These are phyloP conservation scores for Colletotrichum cuscutae DNA, from an alignment of 2,329 filamentous ascomycete species.

Conservation along the genomic window DNA sequence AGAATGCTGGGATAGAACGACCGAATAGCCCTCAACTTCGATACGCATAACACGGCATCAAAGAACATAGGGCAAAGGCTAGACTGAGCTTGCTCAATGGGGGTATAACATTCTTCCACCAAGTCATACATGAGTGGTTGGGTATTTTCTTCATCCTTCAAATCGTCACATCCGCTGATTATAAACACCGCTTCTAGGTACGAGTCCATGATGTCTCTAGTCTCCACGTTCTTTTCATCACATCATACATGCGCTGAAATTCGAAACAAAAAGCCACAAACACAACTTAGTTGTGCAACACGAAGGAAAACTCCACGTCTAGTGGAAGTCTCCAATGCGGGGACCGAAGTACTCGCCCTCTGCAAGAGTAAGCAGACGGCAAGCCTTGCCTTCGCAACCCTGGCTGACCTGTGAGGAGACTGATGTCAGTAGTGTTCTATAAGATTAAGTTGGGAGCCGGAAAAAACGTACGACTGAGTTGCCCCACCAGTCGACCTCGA, in stretches of 20 bases:
- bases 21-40: not conserved
- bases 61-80: no score
- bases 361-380: slow-evolving; percentile 38
- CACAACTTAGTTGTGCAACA: not conserved
- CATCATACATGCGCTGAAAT: slow-evolving; percentile 10
- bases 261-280: not conserved
- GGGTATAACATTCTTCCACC: not conserved
- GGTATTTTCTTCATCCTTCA: slow-evolving; percentile 18
- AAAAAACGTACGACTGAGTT: slow-evolving; percentile 42
- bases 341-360: slow-evolving; percentile 47
- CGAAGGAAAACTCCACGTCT: not conserved
- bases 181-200: not conserved
- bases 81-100: not conserved
- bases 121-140: slow-evolving; percentile 10
- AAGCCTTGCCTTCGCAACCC: slow-evolving; percentile 42
- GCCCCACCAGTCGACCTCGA: slow-evolving; percentile 57
- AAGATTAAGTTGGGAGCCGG: not conserved
- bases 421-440: not conserved
- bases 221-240: slow-evolving; percentile 7
- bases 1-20: not conserved
- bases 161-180: slow-evolving; percentile 5
- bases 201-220: not conserved
- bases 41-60: no score
- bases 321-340: slow-evolving; percentile 34
- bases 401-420: not conserved